These are phyloP conservation scores for Elaeis guineensis DNA, from an alignment of 176 grass and related monocot species.

Conservation along the genomic window DNA sequence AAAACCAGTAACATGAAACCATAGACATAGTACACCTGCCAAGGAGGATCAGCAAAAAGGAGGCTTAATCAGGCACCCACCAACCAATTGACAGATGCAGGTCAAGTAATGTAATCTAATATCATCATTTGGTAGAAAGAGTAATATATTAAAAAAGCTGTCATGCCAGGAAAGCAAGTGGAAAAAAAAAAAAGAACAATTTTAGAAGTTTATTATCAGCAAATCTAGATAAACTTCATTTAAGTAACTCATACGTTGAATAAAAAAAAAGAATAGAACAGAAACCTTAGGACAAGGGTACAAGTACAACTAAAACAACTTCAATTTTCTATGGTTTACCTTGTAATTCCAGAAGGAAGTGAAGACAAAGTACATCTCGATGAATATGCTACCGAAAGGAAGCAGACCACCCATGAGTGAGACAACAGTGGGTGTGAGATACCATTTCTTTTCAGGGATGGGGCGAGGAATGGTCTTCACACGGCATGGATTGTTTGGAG, in stretches of 20 bases:
- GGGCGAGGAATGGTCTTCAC: conserved; percentile 89
- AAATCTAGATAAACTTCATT: no score
- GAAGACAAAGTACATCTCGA: conserved; percentile 99
- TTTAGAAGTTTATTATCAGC: no score
- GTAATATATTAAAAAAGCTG: no score
- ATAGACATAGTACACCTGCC: conserved; percentile 94
- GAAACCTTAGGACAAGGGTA: no score
- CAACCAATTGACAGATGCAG: no score
- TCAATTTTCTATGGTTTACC: conserved; percentile 28
- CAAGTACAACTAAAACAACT: no score
- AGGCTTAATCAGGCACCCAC: conserved; percentile 10
- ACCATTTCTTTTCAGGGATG: conserved; percentile 97
- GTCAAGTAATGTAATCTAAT: no score
- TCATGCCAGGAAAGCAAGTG: no score
- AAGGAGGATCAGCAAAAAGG: conserved; percentile 10
- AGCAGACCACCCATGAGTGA: conserved; percentile 88
- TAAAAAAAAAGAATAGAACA: no score
- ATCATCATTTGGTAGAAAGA: no score
- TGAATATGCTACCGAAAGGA: conserved; percentile 94
- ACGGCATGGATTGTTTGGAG: conserved; percentile 86
- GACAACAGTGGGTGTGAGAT: conserved; percentile 75
- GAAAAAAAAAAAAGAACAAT: no score
- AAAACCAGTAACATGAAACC: conserved; percentile 96
- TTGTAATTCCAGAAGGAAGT: conserved; percentile 99
- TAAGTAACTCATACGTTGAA: no score